A percentile compares a stretch with the other conserved stretches of the same genome.
Evolutionary conservation across 2,329 filamentous ascomycete species (phyloP).

Genomic region (Cadophora malorum): DNA sequence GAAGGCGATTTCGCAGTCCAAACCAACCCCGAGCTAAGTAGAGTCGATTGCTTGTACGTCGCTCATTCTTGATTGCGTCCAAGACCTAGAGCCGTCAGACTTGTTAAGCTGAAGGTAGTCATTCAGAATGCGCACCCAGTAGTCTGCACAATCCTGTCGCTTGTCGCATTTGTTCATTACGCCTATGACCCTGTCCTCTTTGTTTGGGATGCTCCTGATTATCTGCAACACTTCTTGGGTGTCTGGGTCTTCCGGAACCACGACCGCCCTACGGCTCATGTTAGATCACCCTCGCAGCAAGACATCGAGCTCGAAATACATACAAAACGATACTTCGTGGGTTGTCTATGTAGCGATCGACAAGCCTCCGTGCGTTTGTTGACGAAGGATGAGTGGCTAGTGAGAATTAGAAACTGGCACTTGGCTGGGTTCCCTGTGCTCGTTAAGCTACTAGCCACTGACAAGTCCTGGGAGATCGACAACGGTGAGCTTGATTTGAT

Average conservation of each 20-base stretch:
- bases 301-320: not conserved
- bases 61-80: slow-evolving; percentile 24
- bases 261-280: slow-evolving; percentile 6
- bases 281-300: not conserved
- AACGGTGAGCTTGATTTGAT: slow-evolving; percentile 59
- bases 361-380: slow-evolving; percentile 5
- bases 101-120: not conserved
- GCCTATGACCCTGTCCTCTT: slow-evolving; percentile 23
- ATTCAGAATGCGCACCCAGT: slow-evolving; percentile 19
- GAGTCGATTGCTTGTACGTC: not conserved
- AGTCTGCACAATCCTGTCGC: slow-evolving; percentile 17
- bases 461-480: slow-evolving; percentile 66
- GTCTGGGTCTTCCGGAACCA: slow-evolving; percentile 18
- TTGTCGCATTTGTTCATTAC: slow-evolving; percentile 28
- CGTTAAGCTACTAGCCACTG: slow-evolving; percentile 41
- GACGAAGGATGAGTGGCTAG: slow-evolving; percentile 2
- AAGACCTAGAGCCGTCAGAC: slow-evolving; percentile 19
- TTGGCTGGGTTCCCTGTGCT: not conserved
- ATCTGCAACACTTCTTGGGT: slow-evolving; percentile 25
- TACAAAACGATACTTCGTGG: slow-evolving; percentile 23
- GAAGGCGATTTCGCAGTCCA: slow-evolving; percentile 24
- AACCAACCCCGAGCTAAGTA: slow-evolving; percentile 24
- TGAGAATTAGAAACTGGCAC: not conserved
- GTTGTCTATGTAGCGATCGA: slow-evolving; percentile 21
- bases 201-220: slow-evolving; percentile 17